Percentiles rank a stretch among this genome's conserved stretches.
Conservation (phyloP, 352 stramenopile genomes). For the Phytophthora melonis region DNA sequence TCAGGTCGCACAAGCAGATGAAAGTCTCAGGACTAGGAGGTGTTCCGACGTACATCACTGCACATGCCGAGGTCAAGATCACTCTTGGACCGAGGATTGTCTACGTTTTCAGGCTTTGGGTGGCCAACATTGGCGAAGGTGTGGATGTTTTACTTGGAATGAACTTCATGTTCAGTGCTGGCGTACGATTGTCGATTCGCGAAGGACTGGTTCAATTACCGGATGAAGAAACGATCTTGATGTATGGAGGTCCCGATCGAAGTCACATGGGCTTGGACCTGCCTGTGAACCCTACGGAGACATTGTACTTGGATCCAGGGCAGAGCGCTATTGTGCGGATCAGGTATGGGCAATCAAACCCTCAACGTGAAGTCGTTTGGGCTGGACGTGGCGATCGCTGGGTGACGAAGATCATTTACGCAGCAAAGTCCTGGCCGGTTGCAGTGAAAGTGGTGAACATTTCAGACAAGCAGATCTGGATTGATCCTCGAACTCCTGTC, state of each 20-base stretch:
- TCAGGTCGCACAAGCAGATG: constrained; percentile 6
- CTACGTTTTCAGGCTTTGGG: not conserved
- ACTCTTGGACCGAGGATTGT: constrained; percentile 1
- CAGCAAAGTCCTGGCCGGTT: not conserved
- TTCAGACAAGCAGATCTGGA: not conserved
- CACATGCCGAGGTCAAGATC: constrained; percentile 7
- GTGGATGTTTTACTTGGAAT: not conserved
- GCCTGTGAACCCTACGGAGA: not conserved
- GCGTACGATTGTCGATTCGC: not conserved
- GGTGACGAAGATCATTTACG: constrained; percentile 7
- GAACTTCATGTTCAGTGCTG: not conserved
- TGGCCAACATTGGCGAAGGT: not conserved
- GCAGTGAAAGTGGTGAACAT: constrained; percentile 13
- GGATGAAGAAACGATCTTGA: not conserved
- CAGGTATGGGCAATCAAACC: not conserved
- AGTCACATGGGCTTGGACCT: not conserved
- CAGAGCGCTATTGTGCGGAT: not conserved
- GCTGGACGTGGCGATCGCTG: not conserved
- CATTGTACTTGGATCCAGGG: not conserved
- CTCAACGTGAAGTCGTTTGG: not conserved
- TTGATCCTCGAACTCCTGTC: not conserved
- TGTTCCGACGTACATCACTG: constrained; percentile 11
- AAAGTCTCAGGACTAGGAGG: constrained; percentile 12
- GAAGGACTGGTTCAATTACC: not conserved
- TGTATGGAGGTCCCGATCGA: not conserved